Evolutionary conservation across 1,139 yeast species (phyloP), one percentile per base, ranked within the genome.

Genomic region (Lodderomyces parapsilosis): DNA sequence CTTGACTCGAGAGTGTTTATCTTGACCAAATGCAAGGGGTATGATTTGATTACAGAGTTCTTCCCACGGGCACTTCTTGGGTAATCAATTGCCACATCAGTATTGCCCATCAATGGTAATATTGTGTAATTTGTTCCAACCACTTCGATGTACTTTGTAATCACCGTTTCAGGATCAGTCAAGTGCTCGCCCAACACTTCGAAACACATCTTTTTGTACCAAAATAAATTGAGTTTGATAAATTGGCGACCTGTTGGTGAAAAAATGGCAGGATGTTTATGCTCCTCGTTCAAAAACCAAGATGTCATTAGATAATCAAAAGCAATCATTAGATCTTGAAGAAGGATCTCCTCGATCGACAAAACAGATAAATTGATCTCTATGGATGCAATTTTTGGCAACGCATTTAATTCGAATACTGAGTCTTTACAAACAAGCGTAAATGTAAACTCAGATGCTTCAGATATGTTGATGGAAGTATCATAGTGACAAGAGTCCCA

Each of bases 211-310:
- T 20, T 40, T 42, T 39, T 41, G 33, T 45, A 46, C 53, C 53
- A 49, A 15, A 37, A 39, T 18, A 47, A 61, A 50, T 67, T 68
- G 22, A 56, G 43, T 28, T 48, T 47, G 38, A 70, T 55, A 24
- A 59, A 49, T 14, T 49, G 54, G 25, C 76, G 53, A 1, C 74
- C 74, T 44, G 62, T 58, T 22, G 51, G 55, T n/a, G 75, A 68
- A 44, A 71, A 70, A 2, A 67, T 60, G 13, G 68, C 55, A 1
- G 78, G 78, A 39, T 52, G 61, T 36, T 44, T 42, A 34, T 41
- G 45, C 48, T 71, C 77, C 22, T 66, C 49, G 17, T 64, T 53
- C 19, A 70, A 14, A 6, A 65, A 36, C 49, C 68, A 54, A 1
- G 71, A 62, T 3, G 52, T 47, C 37, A 68, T 46, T 39, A 63